Conservation (phyloP, 352 stramenopile genomes). For the Pythium dissimile region DNA sequence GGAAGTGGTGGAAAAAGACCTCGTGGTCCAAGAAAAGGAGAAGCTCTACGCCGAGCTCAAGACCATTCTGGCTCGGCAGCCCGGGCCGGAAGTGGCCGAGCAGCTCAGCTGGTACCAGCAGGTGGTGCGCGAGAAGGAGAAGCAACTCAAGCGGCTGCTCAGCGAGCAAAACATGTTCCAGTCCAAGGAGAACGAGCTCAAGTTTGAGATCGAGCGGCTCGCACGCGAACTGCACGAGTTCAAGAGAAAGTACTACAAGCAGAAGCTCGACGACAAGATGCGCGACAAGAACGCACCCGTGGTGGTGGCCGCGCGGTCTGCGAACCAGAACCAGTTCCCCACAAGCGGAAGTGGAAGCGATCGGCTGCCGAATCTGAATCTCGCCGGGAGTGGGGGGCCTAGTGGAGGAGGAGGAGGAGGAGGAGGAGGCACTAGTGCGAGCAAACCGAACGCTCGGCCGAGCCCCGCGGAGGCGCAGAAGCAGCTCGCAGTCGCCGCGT, state of each 20-base stretch:
- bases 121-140: conserved; percentile 94
- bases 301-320: conserved; percentile 24
- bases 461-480: conserved; percentile 74
- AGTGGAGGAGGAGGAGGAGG: too few relatives aligned
- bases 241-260: conserved; percentile 96
- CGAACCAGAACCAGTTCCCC: conserved; percentile 32
- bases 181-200: conserved; percentile 92
- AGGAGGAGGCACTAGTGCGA: conserved; percentile 21
- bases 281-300: conserved; percentile 49
- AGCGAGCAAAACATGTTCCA: conserved; percentile 97
- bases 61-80: conserved; percentile 89
- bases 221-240: conserved; percentile 91
- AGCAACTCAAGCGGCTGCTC: conserved; percentile 96
- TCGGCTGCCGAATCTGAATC: conserved; percentile 35
- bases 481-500: conserved; percentile 78
- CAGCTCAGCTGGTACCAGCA: conserved; percentile 95
- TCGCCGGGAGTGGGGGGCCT: too few relatives aligned
- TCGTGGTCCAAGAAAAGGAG: conserved; percentile 95
- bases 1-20: conserved; percentile 93
- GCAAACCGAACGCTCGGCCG: conserved; percentile 14
- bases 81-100: conserved; percentile 93
- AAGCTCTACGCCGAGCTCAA: conserved; percentile 95
- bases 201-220: conserved; percentile 94
- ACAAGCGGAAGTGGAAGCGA: conserved; percentile 3
- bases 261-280: conserved; percentile 86